Evolutionary conservation across 2,329 filamentous ascomycete species (phyloP), one percentile per base, ranked within the genome.

Genomic region (Lecanosticta acicola): DNA sequence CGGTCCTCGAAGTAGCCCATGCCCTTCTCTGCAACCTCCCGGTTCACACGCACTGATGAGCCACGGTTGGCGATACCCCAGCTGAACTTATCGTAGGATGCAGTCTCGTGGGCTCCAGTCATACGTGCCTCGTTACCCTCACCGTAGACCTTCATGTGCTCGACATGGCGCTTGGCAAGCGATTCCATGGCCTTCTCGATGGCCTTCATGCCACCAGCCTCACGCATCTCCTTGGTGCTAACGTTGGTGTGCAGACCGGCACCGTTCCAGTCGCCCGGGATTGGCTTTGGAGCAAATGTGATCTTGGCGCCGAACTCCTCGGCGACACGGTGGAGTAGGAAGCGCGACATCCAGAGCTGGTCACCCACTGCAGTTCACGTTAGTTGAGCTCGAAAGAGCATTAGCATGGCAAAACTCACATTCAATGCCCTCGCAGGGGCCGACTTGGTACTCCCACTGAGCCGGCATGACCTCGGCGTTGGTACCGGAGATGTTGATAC

Each of bases 391-490:
- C 16, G 24, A 9, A 21, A 2, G 4, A 9, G n/a, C n/a, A 14
- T 19, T n/a, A 29, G 24, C 5, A 3, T 21, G 13, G 3, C 10
- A 29, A 11, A 9, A 76, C 81, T 73, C 70, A 87, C 84, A 85
- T 68, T 83, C 76, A 62, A 96, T 96, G 55, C 89, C 91, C 44
- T 75, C 71, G 72, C 87, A 94, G 55, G 91, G 91, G 47, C 91
- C 91, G 62, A 96, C 87, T 69, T 96, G 91, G 82, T 87, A 96
- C 71, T 97, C 91, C 91, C 91, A 97, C 73, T 96, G 91, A 50
- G 86, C 89, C 55, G 89, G 86, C 87, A 96, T 94, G 65, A 98
- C 93, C 79, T 98, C 93, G 57, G 93, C 93, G 72, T 98, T 98
- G 75, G 93, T 97, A 65, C 93, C 93, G 19, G 90, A 95, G 71